Base-by-base conservation (phyloP, 768 basidiomycete genomes). In the Solioccasus polychromus region DNA sequence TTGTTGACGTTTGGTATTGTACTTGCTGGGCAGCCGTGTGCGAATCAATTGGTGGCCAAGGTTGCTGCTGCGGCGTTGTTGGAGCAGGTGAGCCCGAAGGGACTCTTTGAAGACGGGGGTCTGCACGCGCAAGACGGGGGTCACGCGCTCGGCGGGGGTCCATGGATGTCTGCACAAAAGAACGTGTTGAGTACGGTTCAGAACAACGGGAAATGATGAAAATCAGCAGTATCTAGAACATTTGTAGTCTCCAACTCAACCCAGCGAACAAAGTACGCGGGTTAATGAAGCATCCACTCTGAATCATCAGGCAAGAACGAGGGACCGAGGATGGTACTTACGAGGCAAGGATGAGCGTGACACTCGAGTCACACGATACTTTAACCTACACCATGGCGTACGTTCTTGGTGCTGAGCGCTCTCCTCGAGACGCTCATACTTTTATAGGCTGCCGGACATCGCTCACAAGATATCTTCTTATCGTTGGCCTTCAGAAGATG, bases 141-240 rank as follows among this genome's bases (percentile, higher is more conserved):
- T 91, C 88, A 48, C 88, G 85, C 49, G 80, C 81, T 74, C 79
- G 76, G 57, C 88, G 73, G 49, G 89, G 88, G 63, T 92, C 89
- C 86, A 90, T 89, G 39, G 38, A 59, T 45, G 39, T 44, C 45
- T 59, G 40, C 5, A 25, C 40, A 35, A 43, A 40, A 32, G 47
- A 44, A 19, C 23, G 18, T 45, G 42, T 51, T 53, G 35, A 57
- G 55, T 34, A 32, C 47, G 46, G 22, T 54, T 42, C 58, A 34
- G 58, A 6, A 40, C 37, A 41, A 37, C 28, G 20, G 23, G 39
- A 63, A 62, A 50, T 8, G n/a, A 11, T 23, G 2, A 71, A 70
- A 29, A 68, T 92, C 89, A 92, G 88, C 80, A 92, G 89, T 92
- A 92, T 92, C 89, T 82, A 75, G 88, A 89, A 88, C 87, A 77